These are phyloP conservation scores for Fusarium decemcellulare DNA, from an alignment of 2,329 filamentous ascomycete genomes.

Conservation along the genomic window DNA sequence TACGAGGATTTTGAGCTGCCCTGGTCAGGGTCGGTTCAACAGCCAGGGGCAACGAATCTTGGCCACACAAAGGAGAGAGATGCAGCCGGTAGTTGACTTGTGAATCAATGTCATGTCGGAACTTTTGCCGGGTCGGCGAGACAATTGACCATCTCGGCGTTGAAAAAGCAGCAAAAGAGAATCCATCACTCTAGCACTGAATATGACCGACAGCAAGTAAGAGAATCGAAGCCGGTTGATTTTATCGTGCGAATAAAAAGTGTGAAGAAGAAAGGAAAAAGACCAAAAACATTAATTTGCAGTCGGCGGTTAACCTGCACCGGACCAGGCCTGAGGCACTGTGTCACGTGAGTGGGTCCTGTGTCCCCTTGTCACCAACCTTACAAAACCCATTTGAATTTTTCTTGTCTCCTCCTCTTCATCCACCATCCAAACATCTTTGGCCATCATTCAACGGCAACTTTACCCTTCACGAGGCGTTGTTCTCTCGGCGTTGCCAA, in stretches of 20 bases:
- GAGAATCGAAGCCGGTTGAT: constrained; percentile 69
- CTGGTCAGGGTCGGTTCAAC: background rate
- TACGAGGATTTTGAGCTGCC: constrained; percentile 7
- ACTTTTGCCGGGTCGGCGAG: constrained; percentile 46
- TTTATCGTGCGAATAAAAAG: constrained; percentile 69
- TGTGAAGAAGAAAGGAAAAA: constrained; percentile 55
- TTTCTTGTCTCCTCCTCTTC: constrained; percentile 6
- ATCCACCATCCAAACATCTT: constrained; percentile 14
- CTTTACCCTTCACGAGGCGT: constrained; percentile 26
- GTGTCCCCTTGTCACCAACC: constrained; percentile 7
- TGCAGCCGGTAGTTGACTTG: constrained; percentile 1
- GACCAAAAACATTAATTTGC: constrained; percentile 24
- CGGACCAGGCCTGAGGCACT: background rate
- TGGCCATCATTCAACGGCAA: constrained; percentile 18
- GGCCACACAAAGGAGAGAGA: constrained; percentile 9
- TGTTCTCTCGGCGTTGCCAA: constrained; percentile 9
- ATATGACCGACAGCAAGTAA: constrained; percentile 72
- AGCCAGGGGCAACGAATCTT: constrained; percentile 19
- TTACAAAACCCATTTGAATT: constrained; percentile 34
- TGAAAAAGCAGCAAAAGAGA: constrained; percentile 42
- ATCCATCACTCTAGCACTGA: constrained; percentile 68
- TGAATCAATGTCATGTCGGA: constrained; percentile 46
- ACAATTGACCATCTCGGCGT: constrained; percentile 39
- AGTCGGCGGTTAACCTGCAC: constrained; percentile 10
- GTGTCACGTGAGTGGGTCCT: constrained; percentile 47